phyloP scores from a whole-genome alignment of 768 basidiomycete genomes.

The Agaricus subrufescens region DNA sequence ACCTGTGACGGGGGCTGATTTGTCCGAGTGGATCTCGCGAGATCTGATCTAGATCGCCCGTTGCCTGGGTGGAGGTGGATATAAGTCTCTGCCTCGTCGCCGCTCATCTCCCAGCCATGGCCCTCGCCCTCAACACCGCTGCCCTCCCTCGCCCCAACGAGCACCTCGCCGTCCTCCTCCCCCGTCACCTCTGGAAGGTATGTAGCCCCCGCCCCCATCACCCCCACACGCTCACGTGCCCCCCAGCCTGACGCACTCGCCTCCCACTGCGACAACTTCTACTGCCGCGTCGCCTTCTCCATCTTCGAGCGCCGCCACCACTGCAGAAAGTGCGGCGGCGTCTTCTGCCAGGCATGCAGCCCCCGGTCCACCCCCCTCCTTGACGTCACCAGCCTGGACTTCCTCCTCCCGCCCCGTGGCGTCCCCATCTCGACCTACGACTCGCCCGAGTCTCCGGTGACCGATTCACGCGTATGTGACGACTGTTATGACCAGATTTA shows the following conservation, averaged over 20 bases:
- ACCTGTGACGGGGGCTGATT: conserved; percentile 7
- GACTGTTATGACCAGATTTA: conserved; percentile 75
- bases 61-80: conserved; percentile 1
- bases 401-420: conserved; percentile 68
- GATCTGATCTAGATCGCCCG: conserved; percentile 10
- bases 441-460: conserved; percentile 55
- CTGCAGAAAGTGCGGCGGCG: conserved; percentile 80
- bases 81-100: conserved; percentile 8
- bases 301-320: conserved; percentile 77
- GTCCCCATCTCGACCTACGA: conserved; percentile 54
- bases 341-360: conserved; percentile 66
- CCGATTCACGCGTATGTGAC: conserved; percentile 64
- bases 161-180: conserved; percentile 74
- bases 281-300: conserved; percentile 61
- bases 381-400: conserved; percentile 66
- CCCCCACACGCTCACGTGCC: conserved; percentile 15
- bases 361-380: conserved; percentile 57
- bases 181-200: conserved; percentile 73
- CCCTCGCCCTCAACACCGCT: conserved; percentile 23
- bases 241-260: conserved; percentile 60
- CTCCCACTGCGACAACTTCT: conserved; percentile 65
- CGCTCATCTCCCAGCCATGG: background rate
- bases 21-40: conserved; percentile 2
- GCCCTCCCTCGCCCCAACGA: conserved; percentile 46
- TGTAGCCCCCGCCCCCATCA: conserved; percentile 10